Conservation (phyloP, 257 asterid species). For the Fraxinus cuspidata region DNA sequence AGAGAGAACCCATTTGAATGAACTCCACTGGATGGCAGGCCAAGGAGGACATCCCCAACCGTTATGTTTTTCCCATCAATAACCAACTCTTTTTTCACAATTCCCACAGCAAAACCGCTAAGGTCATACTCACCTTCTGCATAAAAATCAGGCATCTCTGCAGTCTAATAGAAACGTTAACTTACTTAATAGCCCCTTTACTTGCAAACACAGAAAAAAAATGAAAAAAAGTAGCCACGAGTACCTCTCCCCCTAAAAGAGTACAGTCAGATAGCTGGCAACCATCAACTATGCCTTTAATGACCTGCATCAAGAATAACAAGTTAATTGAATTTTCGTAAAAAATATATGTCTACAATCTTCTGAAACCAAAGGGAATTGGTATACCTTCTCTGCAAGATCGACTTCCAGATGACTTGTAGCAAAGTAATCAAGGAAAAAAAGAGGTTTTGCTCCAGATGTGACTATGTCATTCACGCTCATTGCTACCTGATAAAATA, state of each 20-base stretch:
- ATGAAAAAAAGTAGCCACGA: not conserved
- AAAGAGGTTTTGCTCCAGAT: conserved; percentile 95
- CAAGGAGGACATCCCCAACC: conserved; percentile 78
- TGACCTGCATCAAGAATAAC: conserved; percentile 59
- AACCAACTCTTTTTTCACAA: conserved; percentile 70
- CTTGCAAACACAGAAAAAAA: not conserved
- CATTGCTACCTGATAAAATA: conserved; percentile 81
- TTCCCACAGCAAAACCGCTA: conserved; percentile 94
- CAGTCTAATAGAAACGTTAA: conserved; percentile 61
- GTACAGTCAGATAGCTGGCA: conserved; percentile 83
- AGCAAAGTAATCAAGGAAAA: conserved; percentile 95
- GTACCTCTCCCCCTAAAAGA: conserved; percentile 97
- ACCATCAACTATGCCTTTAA: conserved; percentile 91
- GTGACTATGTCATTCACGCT: conserved; percentile 97
- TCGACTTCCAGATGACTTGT: conserved; percentile 90
- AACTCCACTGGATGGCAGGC: conserved; percentile 96
- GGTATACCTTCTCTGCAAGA: conserved; percentile 85
- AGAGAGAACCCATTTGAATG: conserved; percentile 94
- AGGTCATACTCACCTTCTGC: conserved; percentile 92
- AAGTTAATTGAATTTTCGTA: not conserved
- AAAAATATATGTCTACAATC: not conserved
- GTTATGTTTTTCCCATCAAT: conserved; percentile 74
- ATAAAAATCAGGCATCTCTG: conserved; percentile 97
- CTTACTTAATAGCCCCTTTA: conserved; percentile 5
- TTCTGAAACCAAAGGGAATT: not conserved